Evolutionary conservation across 306 rosid species (phyloP), one percentile per base, ranked within the genome.

Genomic region (Acacia acuminata): DNA sequence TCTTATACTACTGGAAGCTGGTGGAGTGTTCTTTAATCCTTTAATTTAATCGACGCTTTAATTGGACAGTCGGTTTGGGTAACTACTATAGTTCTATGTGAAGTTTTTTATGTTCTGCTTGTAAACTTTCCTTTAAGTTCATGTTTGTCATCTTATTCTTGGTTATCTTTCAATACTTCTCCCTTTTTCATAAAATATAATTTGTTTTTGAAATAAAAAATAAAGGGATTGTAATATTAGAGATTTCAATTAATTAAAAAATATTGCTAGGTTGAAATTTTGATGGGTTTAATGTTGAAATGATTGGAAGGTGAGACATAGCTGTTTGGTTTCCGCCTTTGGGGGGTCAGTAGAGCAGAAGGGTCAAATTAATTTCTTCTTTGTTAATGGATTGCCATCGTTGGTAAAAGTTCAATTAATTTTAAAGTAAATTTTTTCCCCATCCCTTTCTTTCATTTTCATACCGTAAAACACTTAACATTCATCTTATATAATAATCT

Each of bases 341-440:
- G 32, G 75, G 0, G n/a, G 16, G 17, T 42, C 15, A 44, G 53
- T 2, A 22, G 76, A 4, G 50, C n/a, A 44, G 58, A 71, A 24
- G 27, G 6, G 75, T 71, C 75, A 43, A 42, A 71, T 43, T 10
- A 27, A 42, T 71, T 5, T 38, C 42, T n/a, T 71, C n/a, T 71
- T 45, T 71, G 76, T 71, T 71, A 44, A 43, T 71, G 27, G 75
- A 48, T 22, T 43, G 51, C 38, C n/a, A 71, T 71, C 76, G 24
- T 44, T 71, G 58, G 34, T 11, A 24, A 60, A 60, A 22, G 16
- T 60, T 60, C 36, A 60, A 11, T 60, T 22, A 5, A n/a, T 20
- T 32, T 56, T 56, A 56, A 20, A 19, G 27, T 2, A 20, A 56
- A 6, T 20, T 20, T n/a, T n/a, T 55, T 55, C 8, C 8, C 7